phyloP scores from a whole-genome alignment of 78 protist species.

The Dictyostelium capitatum region DNA sequence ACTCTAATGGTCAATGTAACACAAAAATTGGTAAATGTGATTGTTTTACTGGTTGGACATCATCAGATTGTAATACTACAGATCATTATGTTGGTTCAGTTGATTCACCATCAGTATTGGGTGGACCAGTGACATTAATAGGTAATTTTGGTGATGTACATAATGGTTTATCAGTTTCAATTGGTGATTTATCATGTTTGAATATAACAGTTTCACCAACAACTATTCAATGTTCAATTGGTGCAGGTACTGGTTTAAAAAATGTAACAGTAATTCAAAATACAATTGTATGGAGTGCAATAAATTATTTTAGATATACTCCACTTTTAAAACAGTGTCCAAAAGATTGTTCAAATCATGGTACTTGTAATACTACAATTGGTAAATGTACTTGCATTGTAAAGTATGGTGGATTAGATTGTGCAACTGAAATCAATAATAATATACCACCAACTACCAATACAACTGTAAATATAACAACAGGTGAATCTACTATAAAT shows the following conservation, averaged over 20 bases:
- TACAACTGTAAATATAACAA: background rate
- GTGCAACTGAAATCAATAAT: background rate
- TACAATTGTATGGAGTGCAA: background rate
- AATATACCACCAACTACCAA: background rate
- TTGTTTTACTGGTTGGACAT: background rate
- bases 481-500: background rate
- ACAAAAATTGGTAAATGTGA: background rate
- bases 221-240: background rate
- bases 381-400: background rate
- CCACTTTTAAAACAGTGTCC: background rate
- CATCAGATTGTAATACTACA: background rate
- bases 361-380: background rate
- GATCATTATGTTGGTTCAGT: conserved; percentile 3
- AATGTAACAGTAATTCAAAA: background rate
- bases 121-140: background rate
- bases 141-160: background rate
- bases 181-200: background rate
- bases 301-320: background rate
- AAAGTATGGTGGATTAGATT: background rate
- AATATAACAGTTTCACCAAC: background rate
- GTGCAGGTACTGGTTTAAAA: background rate
- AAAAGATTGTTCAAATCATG: background rate
- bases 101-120: background rate
- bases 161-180: background rate
- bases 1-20: background rate